phyloP scores from a whole-genome alignment of 345 rosid genomes.

The Eucalyptus caleyi region DNA sequence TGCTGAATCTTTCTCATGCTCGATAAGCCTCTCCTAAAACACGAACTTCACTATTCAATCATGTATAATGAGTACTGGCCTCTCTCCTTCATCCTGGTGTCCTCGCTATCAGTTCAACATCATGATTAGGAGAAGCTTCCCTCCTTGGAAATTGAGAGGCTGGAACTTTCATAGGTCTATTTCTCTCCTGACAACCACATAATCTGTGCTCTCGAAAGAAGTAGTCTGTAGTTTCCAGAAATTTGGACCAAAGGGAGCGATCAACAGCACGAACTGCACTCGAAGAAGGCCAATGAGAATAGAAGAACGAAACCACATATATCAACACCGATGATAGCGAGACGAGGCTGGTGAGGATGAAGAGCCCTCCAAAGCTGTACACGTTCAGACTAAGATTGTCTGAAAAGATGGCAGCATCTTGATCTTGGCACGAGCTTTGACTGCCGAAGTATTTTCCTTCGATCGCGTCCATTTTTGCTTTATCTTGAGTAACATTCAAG shows the following conservation, averaged over 20 bases:
- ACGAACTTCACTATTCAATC: not conserved
- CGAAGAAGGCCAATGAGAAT: not conserved
- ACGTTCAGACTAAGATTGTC: constrained; percentile 9
- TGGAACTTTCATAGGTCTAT: not conserved
- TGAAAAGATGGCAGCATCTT: not conserved
- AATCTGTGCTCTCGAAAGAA: not conserved
- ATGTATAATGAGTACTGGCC: not conserved
- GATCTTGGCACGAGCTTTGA: not conserved
- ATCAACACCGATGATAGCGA: constrained; percentile 6
- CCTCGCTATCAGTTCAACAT: not conserved
- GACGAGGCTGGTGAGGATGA: constrained; percentile 22
- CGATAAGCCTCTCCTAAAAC: not conserved
- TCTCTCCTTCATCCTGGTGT: not conserved
- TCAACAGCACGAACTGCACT: not conserved
- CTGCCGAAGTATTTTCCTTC: not conserved
- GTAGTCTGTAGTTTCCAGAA: not conserved
- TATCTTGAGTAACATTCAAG: constrained; percentile 22
- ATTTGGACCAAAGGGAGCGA: not conserved
- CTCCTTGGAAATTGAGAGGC: not conserved
- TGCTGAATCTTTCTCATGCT: not conserved
- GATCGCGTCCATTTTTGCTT: not conserved
- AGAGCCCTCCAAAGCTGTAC: constrained; percentile 28
- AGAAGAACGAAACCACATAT: not conserved
- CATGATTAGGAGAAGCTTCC: not conserved
- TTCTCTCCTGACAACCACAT: not conserved